These are phyloP conservation scores for Rhizopogon salebrosus DNA, from an alignment of 768 basidiomycete species.

Conservation along the genomic window DNA sequence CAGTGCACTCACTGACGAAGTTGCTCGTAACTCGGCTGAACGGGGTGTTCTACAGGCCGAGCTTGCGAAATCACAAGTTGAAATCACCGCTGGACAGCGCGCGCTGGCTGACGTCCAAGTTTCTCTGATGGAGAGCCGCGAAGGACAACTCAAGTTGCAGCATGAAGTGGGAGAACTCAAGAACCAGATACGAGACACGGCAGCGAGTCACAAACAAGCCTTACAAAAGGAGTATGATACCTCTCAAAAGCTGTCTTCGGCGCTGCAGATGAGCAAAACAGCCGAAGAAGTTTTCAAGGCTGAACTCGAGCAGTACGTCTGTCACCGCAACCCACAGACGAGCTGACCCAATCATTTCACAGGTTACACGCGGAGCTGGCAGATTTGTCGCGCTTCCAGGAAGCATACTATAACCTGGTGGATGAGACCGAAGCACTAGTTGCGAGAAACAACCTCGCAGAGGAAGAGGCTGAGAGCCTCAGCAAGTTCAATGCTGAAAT, in stretches of 20 bases:
- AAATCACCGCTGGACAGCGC: conserved; percentile 23
- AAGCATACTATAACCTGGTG: conserved; percentile 61
- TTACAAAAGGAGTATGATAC: conserved; percentile 44
- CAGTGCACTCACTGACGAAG: conserved; percentile 25
- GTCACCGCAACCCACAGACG: conserved; percentile 28
- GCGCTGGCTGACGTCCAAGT: conserved; percentile 18
- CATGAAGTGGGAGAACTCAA: conserved; percentile 21
- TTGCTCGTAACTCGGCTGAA: conserved; percentile 35
- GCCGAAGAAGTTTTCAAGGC: conserved; percentile 65
- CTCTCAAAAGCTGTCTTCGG: conserved; percentile 41
- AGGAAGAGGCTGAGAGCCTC: conserved; percentile 72
- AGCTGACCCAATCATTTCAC: not conserved
- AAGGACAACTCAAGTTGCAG: conserved; percentile 19
- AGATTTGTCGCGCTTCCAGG: conserved; percentile 60
- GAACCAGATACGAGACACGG: conserved; percentile 26
- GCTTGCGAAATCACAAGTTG: conserved; percentile 35
- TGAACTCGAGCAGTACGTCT: conserved; percentile 64
- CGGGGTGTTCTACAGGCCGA: conserved; percentile 39
- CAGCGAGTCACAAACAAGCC: conserved; percentile 27
- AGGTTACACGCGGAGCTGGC: conserved; percentile 48
- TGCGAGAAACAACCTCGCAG: conserved; percentile 69
- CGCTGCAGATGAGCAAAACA: conserved; percentile 50
- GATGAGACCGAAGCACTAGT: conserved; percentile 62
- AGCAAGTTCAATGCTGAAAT: conserved; percentile 84
- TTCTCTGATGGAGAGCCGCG: conserved; percentile 11